Evolutionary conservation across 495 filamentous ascomycete species (phyloP), one percentile per base, ranked within the genome.

Genomic region (Aspergillus funiculosus): DNA sequence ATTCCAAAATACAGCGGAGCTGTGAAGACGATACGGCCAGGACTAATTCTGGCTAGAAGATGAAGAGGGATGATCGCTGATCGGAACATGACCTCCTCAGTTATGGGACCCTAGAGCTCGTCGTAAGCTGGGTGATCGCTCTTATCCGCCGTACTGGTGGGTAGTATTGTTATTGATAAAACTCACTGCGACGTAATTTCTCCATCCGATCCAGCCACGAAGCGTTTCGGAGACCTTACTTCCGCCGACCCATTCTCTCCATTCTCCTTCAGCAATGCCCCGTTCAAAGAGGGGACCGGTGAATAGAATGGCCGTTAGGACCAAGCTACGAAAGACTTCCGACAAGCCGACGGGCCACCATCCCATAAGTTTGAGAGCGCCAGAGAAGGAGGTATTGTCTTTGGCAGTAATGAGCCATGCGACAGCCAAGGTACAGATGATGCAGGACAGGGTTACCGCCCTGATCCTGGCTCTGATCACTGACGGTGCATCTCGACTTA

Each of bases 41-140:
- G 63, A 3, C 77, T 67, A 5, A 76, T 62, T 22, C 74, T 73
- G n/a, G 89, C 78, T n/a, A 91, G 64, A 4, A 95, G 65, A 59
- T 94, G 82, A 2, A 95, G 72, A 5, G 90, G 86, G 39, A 95
- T 73, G 34, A 92, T 77, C 35, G 84, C 77, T 2, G 86, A 85
- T 61, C 92, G 87, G 69, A 94, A 98, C 60, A 97, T 83, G 39
- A 94, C 57, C 64, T 98, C 92, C 71, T 98, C 92, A 7, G 86
- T 95, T 26, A 92, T 62, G 0, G 92, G 92, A 34, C 87, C 91
- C 86, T 89, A 58, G 6, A 37, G 22, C 18, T 42, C 27, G 35
- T 26, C 21, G 31, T 54, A 20, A 58, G 34, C 42, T 38, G 15
- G 21, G 20, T 24, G 19, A 10, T 6, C 2, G 20, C 7, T 13